A percentile compares a stretch with the other conserved stretches of the same genome.
Evolutionary conservation across 2,329 filamentous ascomycete genomes (phyloP).

Genomic region (Orbilia brochopaga): DNA sequence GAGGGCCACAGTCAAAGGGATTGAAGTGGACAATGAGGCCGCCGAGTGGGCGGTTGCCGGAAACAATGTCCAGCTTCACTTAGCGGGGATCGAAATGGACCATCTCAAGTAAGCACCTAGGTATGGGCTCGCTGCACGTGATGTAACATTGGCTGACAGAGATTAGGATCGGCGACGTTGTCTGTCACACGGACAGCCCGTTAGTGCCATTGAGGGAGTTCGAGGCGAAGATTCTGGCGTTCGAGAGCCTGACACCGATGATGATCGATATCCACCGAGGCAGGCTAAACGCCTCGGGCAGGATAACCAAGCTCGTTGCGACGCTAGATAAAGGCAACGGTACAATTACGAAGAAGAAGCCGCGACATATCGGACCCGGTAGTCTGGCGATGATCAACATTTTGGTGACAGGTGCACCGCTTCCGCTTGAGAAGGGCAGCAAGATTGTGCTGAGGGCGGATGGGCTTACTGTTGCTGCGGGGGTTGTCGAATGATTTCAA

Average conservation of each 20-base stretch:
- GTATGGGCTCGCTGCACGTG: no score
- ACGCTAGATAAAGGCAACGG: conserved; percentile 80
- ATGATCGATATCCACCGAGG: conserved; percentile 87
- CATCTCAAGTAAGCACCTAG: conserved; percentile 65
- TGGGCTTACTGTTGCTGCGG: conserved; percentile 85
- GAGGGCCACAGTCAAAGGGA: conserved; percentile 77
- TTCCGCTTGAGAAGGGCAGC: conserved; percentile 80
- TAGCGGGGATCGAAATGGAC: conserved; percentile 81
- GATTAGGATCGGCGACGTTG: conserved; percentile 75
- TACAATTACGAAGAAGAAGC: conserved; percentile 77
- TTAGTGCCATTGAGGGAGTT: conserved; percentile 76
- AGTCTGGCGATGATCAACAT: conserved; percentile 78
- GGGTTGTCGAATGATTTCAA: conserved; percentile 70
- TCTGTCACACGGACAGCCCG: conserved; percentile 73
- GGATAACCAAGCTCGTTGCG: conserved; percentile 73
- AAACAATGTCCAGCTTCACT: conserved; percentile 82
- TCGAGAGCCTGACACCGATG: conserved; percentile 88
- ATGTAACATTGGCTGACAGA: conserved; percentile 14
- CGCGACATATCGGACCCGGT: conserved; percentile 80
- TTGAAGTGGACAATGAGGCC: conserved; percentile 75
- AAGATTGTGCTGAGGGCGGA: conserved; percentile 79
- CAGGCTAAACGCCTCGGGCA: conserved; percentile 76
- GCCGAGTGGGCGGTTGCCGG: conserved; percentile 91
- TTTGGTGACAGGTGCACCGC: conserved; percentile 69
- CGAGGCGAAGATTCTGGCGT: conserved; percentile 82